Conservation (phyloP, 768 basidiomycete species). For the Collybia nuda region DNA sequence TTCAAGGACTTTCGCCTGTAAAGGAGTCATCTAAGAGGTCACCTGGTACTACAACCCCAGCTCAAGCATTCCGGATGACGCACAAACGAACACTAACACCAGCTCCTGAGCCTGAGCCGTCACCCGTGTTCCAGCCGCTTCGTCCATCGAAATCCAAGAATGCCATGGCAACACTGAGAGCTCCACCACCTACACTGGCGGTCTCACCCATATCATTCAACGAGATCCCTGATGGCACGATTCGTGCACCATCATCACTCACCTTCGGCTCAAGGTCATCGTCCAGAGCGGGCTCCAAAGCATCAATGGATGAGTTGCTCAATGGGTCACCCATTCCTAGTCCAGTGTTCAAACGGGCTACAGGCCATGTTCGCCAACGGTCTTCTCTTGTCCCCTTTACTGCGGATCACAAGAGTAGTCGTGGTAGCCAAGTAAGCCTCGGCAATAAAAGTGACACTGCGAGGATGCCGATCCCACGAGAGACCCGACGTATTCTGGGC, state of each 20-base stretch:
- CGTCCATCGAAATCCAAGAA: conserved; percentile 41
- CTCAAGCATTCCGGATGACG: conserved; percentile 28
- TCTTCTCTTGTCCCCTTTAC: conserved; percentile 21
- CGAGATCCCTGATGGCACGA: conserved; percentile 15
- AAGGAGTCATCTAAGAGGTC: conserved; percentile 23
- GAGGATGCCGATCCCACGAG: conserved; percentile 38
- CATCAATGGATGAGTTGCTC: conserved; percentile 12
- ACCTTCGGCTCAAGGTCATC: conserved; percentile 35
- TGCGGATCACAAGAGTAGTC: conserved; percentile 15
- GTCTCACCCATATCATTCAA: conserved; percentile 24
- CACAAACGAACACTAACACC: conserved; percentile 61
- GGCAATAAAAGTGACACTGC: not conserved
- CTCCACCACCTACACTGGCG: conserved; percentile 11
- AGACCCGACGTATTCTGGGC: conserved; percentile 56
- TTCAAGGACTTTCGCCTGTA: conserved; percentile 25
- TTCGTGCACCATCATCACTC: conserved; percentile 37
- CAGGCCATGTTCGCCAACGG: conserved; percentile 19
- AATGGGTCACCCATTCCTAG: conserved; percentile 15
- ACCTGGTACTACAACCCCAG: conserved; percentile 9
- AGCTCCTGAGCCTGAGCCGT: conserved; percentile 55
- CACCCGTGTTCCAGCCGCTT: conserved; percentile 59
- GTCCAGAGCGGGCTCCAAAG: conserved; percentile 13
- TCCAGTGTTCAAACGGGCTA: conserved; percentile 37
- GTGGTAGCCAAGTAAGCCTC: conserved; percentile 18
- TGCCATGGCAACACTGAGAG: conserved; percentile 9